Conservation (phyloP, 2,329 filamentous ascomycete species). For the Talaromyces sp. region DNA sequence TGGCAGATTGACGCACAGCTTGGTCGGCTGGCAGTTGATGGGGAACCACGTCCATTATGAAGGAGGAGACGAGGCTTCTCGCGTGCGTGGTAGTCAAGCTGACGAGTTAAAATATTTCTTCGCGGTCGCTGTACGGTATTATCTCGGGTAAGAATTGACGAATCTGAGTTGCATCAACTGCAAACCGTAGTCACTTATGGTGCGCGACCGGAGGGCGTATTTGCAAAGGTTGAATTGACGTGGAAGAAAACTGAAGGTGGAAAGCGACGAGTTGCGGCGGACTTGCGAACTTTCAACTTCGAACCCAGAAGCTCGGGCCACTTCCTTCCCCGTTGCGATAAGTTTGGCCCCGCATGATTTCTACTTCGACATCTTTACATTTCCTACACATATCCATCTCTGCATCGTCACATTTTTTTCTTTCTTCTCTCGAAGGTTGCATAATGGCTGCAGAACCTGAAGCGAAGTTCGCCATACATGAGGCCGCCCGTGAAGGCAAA, state of each 20-base stretch:
- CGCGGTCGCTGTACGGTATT: not conserved
- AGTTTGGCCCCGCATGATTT: slow-evolving; percentile 12
- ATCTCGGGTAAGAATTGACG: not conserved
- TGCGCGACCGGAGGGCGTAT: not conserved
- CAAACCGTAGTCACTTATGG: not conserved
- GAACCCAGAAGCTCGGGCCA: slow-evolving; percentile 19
- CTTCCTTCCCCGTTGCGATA: slow-evolving; percentile 4
- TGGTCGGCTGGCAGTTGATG: slow-evolving; percentile 27
- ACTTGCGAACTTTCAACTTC: slow-evolving; percentile 19
- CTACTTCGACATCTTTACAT: not conserved
- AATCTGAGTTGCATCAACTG: too few species aligned
- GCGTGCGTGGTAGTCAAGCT: not conserved
- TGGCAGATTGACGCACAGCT: slow-evolving; percentile 42
- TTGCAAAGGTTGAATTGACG: not conserved
- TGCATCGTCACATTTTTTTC: not conserved
- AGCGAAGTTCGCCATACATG: slow-evolving; percentile 78
- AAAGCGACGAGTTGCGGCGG: not conserved
- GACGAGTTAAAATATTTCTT: not conserved
- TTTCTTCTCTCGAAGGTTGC: not conserved
- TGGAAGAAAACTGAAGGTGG: not conserved
- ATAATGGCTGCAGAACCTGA: slow-evolving; percentile 44
- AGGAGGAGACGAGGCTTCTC: not conserved
- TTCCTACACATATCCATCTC: not conserved
- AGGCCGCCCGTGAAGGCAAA: slow-evolving; percentile 79
- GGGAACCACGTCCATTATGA: slow-evolving; percentile 5